Base-by-base conservation (phyloP, 495 filamentous ascomycete genomes). In the Eremomyces bilateralis region DNA sequence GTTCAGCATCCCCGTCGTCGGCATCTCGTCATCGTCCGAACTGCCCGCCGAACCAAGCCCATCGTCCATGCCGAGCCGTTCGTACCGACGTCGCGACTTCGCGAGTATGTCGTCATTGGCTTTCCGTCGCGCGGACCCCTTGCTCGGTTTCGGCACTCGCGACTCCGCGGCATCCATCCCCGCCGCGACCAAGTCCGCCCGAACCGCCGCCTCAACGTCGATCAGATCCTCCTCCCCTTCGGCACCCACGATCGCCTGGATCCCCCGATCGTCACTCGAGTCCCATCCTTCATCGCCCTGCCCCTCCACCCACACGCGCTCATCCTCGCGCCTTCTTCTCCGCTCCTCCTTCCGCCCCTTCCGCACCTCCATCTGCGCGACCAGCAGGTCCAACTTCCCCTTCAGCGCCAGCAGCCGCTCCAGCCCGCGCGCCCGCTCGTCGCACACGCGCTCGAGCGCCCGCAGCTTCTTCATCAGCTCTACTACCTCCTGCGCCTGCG, bases 301-400 rank as follows among this genome's bases (percentile, higher is more conserved):
- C 13, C 24, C 24, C 24, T 8, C 24, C 24, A 8, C 8, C 24
- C 24, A 28, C 24, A 8, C 13, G 24, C 24, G 8, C 24, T 28
- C 24, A 28, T 28, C 24, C 24, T 13, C 24, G n/a, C 13, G 24
- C 13, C 24, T 27, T 27, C 24, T 27, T 27, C 24, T 27, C 24
- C 24, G 24, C 6, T 27, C 8, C 24, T 27, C 8, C 8, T 8
- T 6, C 24, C 24, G 24, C 24, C 13, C 62, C 37, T 71, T 70
- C 20, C 88, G 62, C 40, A 91, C 54, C 41, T 81, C 69, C 37
- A 93, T 66, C 53, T 97, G 88, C 8, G 81, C 73, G 37, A 81
- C 69, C 30, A 92, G 58, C 70, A 94, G 75, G 49, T 94, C 85
- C 6, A 94, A 65, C 49, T 88, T 84, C 11, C 84, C 84, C 58